Conservation (phyloP, 1,139 yeast species). For the Saccharomycopsis hybrid region DNA sequence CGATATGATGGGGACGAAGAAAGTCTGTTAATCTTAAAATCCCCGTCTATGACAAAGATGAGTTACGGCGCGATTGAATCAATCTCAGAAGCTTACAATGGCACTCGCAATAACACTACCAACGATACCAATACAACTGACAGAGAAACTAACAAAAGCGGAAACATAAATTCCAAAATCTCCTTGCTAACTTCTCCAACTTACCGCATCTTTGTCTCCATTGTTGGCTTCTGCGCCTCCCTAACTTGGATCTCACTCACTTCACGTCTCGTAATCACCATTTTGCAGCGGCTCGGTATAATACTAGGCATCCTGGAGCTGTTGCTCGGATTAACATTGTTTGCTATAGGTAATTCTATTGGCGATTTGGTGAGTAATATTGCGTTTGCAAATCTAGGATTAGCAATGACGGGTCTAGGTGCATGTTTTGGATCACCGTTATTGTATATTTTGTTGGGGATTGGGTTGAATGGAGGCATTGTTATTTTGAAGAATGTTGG, state of each 20-base stretch:
- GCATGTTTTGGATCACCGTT: constrained; percentile 96
- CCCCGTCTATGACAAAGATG: no score
- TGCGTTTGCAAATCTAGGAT: constrained; percentile 78
- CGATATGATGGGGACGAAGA: background rate
- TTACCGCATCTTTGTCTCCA: background rate
- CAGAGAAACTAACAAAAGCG: background rate
- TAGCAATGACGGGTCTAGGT: constrained; percentile 85
- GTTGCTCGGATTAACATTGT: constrained; percentile 74
- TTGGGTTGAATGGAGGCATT: constrained; percentile 61
- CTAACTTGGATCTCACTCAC: constrained; percentile 17
- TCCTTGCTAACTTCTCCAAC: constrained; percentile 1
- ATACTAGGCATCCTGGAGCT: constrained; percentile 65
- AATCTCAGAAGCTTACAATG: no score
- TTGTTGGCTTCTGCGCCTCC: constrained; percentile 13
- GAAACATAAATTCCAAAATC: background rate
- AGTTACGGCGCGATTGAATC: no score
- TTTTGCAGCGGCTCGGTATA: constrained; percentile 11
- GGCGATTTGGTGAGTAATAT: constrained; percentile 84
- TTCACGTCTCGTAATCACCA: constrained; percentile 4
- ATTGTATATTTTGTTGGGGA: constrained; percentile 53
- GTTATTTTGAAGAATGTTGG: constrained; percentile 31
- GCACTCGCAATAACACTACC: no score
- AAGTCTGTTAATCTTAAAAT: no score
- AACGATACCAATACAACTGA: background rate
- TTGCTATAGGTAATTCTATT: constrained; percentile 87